Conservation (phyloP, 2,329 filamentous ascomycete genomes). For the Cladophialophora bantiana region DNA sequence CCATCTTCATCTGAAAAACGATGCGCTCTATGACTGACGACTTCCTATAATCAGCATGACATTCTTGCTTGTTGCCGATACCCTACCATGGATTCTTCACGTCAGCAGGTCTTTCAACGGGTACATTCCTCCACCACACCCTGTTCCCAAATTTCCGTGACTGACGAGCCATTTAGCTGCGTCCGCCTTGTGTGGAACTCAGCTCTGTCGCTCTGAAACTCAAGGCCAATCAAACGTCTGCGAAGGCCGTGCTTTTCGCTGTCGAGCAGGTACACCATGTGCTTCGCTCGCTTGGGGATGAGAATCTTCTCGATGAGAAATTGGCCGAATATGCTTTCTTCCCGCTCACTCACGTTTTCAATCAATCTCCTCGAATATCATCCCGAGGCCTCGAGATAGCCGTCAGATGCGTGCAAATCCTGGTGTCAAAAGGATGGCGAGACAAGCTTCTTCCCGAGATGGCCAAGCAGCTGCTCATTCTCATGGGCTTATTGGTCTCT, state of each 20-base stretch:
- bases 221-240: slow-evolving; percentile 53
- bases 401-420: slow-evolving; percentile 74
- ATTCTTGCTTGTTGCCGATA: not conserved
- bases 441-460: slow-evolving; percentile 72
- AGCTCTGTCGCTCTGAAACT: slow-evolving; percentile 62
- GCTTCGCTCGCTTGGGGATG: slow-evolving; percentile 50
- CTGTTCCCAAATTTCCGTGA: not conserved
- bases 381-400: slow-evolving; percentile 74
- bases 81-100: slow-evolving; percentile 46
- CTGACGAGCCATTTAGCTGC: slow-evolving; percentile 53
- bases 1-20: not conserved
- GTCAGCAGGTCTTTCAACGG: slow-evolving; percentile 52
- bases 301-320: slow-evolving; percentile 71
- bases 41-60: not conserved
- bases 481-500: slow-evolving; percentile 81
- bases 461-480: slow-evolving; percentile 81
- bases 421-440: slow-evolving; percentile 82
- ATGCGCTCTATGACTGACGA: not conserved
- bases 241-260: slow-evolving; percentile 56
- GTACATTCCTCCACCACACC: slow-evolving; percentile 39
- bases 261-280: slow-evolving; percentile 54
- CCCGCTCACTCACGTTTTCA: slow-evolving; percentile 85
- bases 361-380: slow-evolving; percentile 74
- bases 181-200: slow-evolving; percentile 65
- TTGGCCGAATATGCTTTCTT: slow-evolving; percentile 96